phyloP scores from a whole-genome alignment of 2,329 filamentous ascomycete genomes.

The Aphanocladium album region DNA sequence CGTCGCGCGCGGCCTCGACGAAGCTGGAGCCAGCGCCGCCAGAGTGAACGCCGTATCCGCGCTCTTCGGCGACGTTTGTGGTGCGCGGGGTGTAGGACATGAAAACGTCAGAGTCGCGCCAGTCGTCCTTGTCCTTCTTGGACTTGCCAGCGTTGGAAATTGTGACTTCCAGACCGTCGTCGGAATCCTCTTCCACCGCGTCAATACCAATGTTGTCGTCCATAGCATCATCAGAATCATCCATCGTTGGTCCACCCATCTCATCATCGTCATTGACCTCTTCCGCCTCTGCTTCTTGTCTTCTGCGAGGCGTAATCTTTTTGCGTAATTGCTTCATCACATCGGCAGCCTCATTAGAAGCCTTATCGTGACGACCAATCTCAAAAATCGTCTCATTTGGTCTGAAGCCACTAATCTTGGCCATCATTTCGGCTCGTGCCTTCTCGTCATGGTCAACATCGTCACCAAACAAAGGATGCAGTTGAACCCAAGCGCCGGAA shows the following conservation, averaged over 20 bases:
- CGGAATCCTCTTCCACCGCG: constrained; percentile 26
- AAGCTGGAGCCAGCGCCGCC: constrained; percentile 74
- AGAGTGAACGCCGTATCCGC: constrained; percentile 87
- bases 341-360: constrained; percentile 61
- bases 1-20: constrained; percentile 77
- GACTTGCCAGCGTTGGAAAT: constrained; percentile 55
- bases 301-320: constrained; percentile 58
- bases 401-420: constrained; percentile 80
- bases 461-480: constrained; percentile 76
- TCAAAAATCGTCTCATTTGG: constrained; percentile 97
- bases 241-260: constrained; percentile 22
- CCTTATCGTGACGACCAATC: constrained; percentile 69
- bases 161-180: constrained; percentile 64
- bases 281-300: constrained; percentile 33
- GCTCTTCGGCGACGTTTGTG: constrained; percentile 78
- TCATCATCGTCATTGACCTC: constrained; percentile 33
- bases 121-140: constrained; percentile 56
- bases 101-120: constrained; percentile 84
- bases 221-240: constrained; percentile 24
- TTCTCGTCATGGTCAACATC: constrained; percentile 61
- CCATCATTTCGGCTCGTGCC: constrained; percentile 79
- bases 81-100: constrained; percentile 91
- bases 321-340: constrained; percentile 69
- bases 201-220: constrained; percentile 29
- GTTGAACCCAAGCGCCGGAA: constrained; percentile 64